These are phyloP conservation scores for Claviceps spartinae DNA, from an alignment of 2,329 filamentous ascomycete species.

Conservation along the genomic window DNA sequence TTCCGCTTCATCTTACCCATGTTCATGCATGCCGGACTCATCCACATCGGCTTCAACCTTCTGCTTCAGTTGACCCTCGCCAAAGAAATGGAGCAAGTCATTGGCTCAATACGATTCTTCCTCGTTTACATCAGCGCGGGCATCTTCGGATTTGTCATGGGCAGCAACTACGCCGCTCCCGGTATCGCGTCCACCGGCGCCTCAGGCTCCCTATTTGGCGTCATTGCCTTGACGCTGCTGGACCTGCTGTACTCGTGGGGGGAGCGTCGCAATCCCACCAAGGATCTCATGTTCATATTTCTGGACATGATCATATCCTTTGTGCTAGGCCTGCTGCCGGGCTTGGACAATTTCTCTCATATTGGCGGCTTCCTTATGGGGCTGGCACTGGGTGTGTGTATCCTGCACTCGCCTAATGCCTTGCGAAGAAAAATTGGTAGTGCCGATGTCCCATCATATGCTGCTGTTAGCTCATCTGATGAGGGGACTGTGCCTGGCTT, in stretches of 20 bases:
- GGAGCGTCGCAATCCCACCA: slow-evolving; percentile 59
- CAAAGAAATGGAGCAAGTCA: slow-evolving; percentile 81
- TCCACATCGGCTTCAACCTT: slow-evolving; percentile 94
- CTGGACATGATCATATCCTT: slow-evolving; percentile 83
- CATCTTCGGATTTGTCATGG: slow-evolving; percentile 91
- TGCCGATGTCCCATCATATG: slow-evolving; percentile 48
- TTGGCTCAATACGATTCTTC: slow-evolving; percentile 77
- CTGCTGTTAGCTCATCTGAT: slow-evolving; percentile 44
- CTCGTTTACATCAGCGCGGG: slow-evolving; percentile 83
- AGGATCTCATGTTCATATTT: slow-evolving; percentile 77
- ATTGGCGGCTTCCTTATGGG: slow-evolving; percentile 95
- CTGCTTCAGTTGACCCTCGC: slow-evolving; percentile 81
- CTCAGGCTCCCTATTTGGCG: slow-evolving; percentile 81
- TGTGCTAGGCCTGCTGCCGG: slow-evolving; percentile 79
- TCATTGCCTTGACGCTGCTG: slow-evolving; percentile 76
- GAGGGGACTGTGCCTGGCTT: slow-evolving; percentile 39
- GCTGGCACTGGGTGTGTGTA: slow-evolving; percentile 68
- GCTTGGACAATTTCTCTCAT: slow-evolving; percentile 92
- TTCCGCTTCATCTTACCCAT: slow-evolving; percentile 92
- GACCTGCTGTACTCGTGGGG: slow-evolving; percentile 90
- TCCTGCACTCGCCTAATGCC: slow-evolving; percentile 76
- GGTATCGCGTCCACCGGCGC: slow-evolving; percentile 76
- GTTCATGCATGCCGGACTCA: slow-evolving; percentile 84
- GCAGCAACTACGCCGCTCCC: slow-evolving; percentile 79
- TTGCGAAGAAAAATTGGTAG: slow-evolving; percentile 62